Evolutionary conservation across 139 green algal genomes (phyloP), one percentile per base, ranked within the genome.

Genomic region (Nannochloris sp.): DNA sequence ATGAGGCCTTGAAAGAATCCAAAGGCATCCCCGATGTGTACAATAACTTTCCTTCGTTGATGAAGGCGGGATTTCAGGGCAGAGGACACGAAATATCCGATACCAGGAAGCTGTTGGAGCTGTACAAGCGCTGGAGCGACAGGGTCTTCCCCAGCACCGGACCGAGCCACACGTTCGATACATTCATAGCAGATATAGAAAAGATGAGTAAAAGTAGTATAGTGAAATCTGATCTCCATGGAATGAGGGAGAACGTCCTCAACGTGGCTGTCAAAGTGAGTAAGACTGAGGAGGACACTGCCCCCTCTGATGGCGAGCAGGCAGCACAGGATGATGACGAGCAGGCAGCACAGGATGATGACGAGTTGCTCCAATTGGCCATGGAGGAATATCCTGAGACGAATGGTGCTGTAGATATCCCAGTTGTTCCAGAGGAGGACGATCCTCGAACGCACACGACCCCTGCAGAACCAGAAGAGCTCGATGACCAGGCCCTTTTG

Each of bases 41-140:
- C 12, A 10, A 69, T n/a, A 65, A 67, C 46, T 81, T 81, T 36
- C 74, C 74, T 14, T 49, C 33, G 13, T 17, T 51, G 3, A 79
- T 81, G 59, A 8, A 56, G 5, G 11, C 11, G 28, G 31, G 57
- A 12, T 71, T 58, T 29, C 63, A 61, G 36, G 76, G 76, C 16
- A 49, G 31, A 13, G 76, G 76, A 16, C 72, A 82, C 56, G 76
- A 82, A 61, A 29, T 61, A 10, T 23, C 60, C 12, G 80, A 86
- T 59, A 61, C 82, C 45, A 60, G 68, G 4, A 53, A 67, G 8
- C 67, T 84, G 49, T 59, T 84, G 36, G 75, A 82, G 56, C 78
- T 84, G 75, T 84, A 79, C 55, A 68, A 69, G 56, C 49, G 67
- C 31, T 84, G 78, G 78, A 71, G 83, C 43, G 65, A 72, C 26